Base-by-base conservation (phyloP, 352 stramenopile species). In the Phytophthora sp. region DNA sequence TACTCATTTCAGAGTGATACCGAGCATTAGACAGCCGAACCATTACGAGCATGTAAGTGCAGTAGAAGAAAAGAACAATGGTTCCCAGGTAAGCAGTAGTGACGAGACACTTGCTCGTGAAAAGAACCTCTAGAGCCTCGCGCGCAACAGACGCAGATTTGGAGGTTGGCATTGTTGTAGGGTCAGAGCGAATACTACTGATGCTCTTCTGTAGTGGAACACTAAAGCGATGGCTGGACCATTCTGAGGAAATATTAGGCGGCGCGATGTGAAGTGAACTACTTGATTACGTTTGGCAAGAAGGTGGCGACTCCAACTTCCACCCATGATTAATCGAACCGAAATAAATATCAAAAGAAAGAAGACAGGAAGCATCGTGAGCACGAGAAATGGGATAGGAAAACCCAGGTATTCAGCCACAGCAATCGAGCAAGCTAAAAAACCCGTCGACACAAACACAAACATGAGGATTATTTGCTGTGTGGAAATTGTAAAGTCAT, bases 41-140 rank as follows among this genome's bases (percentile, higher is more conserved):
- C 58, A 74, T 56, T 6, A 49, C 32, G 0, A 48, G 0, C 27
- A 56, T 46, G 13, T 26, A 62, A 4, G 18, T 62, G 6, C 12
- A 42, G 42, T 72, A 75, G 20, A 74, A 58, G 1, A 69, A 20
- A 0, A 65, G 60, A 48, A 78, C 57, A 32, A 78, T 41, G 8
- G 54, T 56, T 21, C 75, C 64, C 17, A 62, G 37, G 49, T 72
- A 78, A 45, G 71, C 69, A 20, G 64, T 43, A 3, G 71, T 54
- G 9, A 63, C 52, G 26, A 67, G 39, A 43, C 64, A 78, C 34
- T 78, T 60, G 24, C 35, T 52, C 17, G 56, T 53, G 52, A 62
- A 76, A 7, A 54, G 13, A 2, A 63, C n/a, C 17, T 60, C 27
- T 10, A 54, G 15, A 0, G 31, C 18, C 18, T 54, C 31, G 9